A percentile compares a stretch with the other conserved stretches of the same genome.
phyloP scores from a whole-genome alignment of 2,329 filamentous ascomycete species.

The Scedosporium boydii region DNA sequence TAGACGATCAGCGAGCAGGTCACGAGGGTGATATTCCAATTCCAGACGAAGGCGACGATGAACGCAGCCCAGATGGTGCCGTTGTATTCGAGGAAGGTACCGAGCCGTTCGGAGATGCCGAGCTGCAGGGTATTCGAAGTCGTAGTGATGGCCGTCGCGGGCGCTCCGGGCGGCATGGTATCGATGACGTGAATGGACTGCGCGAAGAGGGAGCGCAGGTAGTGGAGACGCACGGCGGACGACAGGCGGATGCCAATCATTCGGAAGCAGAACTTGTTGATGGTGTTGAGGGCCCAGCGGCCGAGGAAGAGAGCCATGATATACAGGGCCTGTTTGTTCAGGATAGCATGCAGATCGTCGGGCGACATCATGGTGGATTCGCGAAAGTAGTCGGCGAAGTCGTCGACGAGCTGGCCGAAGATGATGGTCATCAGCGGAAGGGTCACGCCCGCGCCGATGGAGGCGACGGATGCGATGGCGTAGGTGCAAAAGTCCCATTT shows the following conservation, averaged over 20 bases:
- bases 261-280: constrained; percentile 47
- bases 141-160: constrained; percentile 53
- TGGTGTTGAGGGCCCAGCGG: constrained; percentile 53
- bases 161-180: constrained; percentile 52
- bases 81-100: constrained; percentile 45
- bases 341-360: neutral
- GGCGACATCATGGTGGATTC: neutral
- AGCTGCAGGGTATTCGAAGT: constrained; percentile 54
- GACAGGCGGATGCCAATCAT: constrained; percentile 54
- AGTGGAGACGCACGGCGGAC: constrained; percentile 53
- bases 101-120: constrained; percentile 55
- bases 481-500: constrained; percentile 41
- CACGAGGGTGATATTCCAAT: constrained; percentile 51
- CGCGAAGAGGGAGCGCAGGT: constrained; percentile 52
- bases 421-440: neutral
- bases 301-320: constrained; percentile 63
- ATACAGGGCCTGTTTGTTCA: constrained; percentile 40
- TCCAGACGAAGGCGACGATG: constrained; percentile 46
- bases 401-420: constrained; percentile 4
- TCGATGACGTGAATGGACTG: constrained; percentile 62
- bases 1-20: constrained; percentile 48
- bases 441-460: constrained; percentile 37
- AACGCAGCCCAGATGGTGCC: constrained; percentile 44
- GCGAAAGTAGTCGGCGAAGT: neutral
- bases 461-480: constrained; percentile 34